Base-by-base conservation (phyloP, 1,139 yeast genomes). In the Pichia sp. region DNA sequence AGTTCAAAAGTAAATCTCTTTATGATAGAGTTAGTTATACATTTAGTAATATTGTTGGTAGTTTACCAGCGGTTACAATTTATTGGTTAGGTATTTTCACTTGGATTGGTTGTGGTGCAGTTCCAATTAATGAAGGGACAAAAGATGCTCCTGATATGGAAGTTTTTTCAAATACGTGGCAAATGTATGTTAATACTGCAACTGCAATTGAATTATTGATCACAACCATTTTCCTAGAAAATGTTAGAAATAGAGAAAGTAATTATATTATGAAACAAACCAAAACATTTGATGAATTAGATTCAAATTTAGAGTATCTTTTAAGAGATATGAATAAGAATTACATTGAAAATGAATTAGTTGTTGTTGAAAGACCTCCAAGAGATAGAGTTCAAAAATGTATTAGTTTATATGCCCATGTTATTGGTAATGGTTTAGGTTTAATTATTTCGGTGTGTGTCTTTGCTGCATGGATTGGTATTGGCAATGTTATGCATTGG, bases 371-470 rank as follows among this genome's bases (percentile, higher is more conserved):
- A 29, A 52, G 57, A 8, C 48, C 62, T 27, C 44, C 51, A 12
- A 59, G 63, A 25, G 56, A 50, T 32, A 57, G 56, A 11, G 60
- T 63, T 37, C 57, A 58, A 24, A 48, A 51, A 16, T 44, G 32
- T 9, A 67, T 69, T 37, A 68, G 67, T 40, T 63, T 61, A 53
- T 69, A 69, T 48, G 72, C 72, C 3, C 69, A 65, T 46, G 51
- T 69, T 39, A 60, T 69, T 45, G 73, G 73, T 46, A 65, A 71
- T 25, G 71, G 71, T 51, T 53, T 67, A 30, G 73, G 73, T 27
- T 60, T 68, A 2, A 43, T 60, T 7, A 57, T 69, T 35, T 63
- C 69, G 8, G 43, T 59, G 16, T 53, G 53, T 20, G 72, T 64
- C 9, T 63, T 69, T 44, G 56, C 56, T 9, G 63, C 56, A n/a